A percentile compares a stretch with the other conserved stretches of the same genome.
phyloP scores from a whole-genome alignment of 75 land plant genomes.

The Pinus taeda region DNA sequence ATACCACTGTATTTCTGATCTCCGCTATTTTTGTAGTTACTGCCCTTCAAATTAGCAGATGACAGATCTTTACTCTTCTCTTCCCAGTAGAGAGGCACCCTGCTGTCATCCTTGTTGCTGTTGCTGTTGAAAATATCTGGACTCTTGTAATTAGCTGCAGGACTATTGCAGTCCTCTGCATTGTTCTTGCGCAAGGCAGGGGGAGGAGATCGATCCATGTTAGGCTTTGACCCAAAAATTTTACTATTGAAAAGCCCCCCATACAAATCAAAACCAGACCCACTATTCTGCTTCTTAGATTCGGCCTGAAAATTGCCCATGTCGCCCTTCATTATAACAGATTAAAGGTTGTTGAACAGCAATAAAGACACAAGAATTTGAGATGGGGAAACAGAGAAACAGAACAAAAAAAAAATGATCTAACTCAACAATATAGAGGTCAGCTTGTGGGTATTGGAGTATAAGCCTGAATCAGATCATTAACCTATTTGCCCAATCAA shows the following conservation, averaged over 20 bases:
- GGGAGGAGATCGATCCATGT: background rate
- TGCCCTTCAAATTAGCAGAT: background rate
- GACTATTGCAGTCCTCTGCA: background rate
- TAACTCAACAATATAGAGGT: background rate
- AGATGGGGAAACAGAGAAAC: background rate
- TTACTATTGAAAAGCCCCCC: slow-evolving; percentile 5
- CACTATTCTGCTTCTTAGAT: slow-evolving; percentile 4
- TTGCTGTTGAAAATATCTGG: too few relatives aligned
- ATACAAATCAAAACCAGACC: slow-evolving; percentile 11
- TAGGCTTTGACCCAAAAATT: slow-evolving; percentile 10
- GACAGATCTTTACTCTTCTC: background rate
- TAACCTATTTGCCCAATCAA: background rate
- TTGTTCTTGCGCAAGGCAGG: slow-evolving; percentile 1
- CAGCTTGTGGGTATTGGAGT: background rate
- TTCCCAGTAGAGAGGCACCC: slow-evolving; percentile 3
- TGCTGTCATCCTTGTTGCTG: slow-evolving; percentile 1
- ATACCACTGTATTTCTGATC: background rate
- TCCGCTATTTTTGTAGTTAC: background rate
- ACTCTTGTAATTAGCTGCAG: too few relatives aligned
- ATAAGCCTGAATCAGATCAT: background rate
- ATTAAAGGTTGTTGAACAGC: background rate
- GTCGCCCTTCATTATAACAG: background rate
- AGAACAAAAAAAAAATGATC: background rate
- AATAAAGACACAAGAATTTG: background rate
- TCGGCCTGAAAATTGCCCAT: slow-evolving; percentile 4